These are phyloP conservation scores for Cordyceps javanica DNA, from an alignment of 2,329 filamentous ascomycete genomes.

Conservation along the genomic window DNA sequence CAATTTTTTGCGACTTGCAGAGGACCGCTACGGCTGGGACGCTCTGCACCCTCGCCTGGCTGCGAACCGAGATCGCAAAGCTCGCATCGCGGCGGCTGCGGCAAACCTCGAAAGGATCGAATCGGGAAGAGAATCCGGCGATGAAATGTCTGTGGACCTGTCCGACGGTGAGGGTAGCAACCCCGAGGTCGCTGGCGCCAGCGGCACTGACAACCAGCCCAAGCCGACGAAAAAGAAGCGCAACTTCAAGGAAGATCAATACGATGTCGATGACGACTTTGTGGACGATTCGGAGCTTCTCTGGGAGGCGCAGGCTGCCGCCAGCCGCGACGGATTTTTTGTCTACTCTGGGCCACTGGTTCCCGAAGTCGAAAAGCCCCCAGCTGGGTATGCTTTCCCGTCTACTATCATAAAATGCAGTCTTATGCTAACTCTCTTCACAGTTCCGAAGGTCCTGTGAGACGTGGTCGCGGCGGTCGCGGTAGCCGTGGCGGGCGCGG, in stretches of 20 bases:
- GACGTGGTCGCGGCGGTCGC: constrained; percentile 54
- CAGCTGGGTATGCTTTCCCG: constrained; percentile 40
- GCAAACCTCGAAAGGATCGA: constrained; percentile 74
- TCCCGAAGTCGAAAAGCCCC: constrained; percentile 73
- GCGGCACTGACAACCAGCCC: constrained; percentile 54
- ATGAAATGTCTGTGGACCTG: constrained; percentile 78
- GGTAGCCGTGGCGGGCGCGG: constrained; percentile 52
- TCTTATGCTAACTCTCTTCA: constrained; percentile 27
- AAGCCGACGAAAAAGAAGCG: constrained; percentile 77
- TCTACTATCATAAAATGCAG: neutral
- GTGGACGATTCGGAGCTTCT: constrained; percentile 90
- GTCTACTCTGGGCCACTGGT: constrained; percentile 92
- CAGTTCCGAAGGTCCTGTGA: constrained; percentile 68
- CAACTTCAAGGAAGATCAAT: constrained; percentile 74
- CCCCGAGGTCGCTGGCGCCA: constrained; percentile 68
- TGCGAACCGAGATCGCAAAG: constrained; percentile 79
- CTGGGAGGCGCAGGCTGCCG: constrained; percentile 93
- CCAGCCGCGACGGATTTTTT: constrained; percentile 94
- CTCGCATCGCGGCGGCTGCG: constrained; percentile 82
- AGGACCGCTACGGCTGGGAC: constrained; percentile 91
- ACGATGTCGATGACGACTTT: constrained; percentile 77
- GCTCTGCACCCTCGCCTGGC: constrained; percentile 87
- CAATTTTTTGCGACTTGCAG: constrained; percentile 90
- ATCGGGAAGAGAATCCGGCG: constrained; percentile 61
- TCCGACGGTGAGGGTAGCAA: constrained; percentile 76